phyloP scores from a whole-genome alignment of 345 rosid genomes.

The Murraya paniculata region DNA sequence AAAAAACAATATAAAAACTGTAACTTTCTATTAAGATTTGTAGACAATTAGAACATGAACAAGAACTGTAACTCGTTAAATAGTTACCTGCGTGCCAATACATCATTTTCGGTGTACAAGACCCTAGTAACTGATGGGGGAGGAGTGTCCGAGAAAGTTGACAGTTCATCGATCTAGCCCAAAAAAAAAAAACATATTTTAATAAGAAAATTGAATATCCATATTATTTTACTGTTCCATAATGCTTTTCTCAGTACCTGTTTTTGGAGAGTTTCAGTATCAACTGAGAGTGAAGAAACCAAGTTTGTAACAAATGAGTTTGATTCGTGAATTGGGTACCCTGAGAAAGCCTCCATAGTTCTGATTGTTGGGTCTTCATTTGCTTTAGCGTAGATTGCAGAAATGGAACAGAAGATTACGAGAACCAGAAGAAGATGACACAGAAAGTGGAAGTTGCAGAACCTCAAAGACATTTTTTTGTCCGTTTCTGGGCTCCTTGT shows the following conservation, averaged over 20 bases:
- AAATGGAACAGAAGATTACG: slow-evolving; percentile 11
- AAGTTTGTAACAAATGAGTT: slow-evolving; percentile 25
- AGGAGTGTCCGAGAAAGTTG: slow-evolving; percentile 79
- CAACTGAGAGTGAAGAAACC: slow-evolving; percentile 56
- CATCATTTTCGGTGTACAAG: slow-evolving; percentile 76
- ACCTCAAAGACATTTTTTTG: slow-evolving; percentile 24
- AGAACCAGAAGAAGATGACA: slow-evolving; percentile 19
- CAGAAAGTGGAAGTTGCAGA: slow-evolving; percentile 5
- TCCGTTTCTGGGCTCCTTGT: background rate
- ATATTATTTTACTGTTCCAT: background rate
- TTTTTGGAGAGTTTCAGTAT: slow-evolving; percentile 49
- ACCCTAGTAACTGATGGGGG: slow-evolving; percentile 88
- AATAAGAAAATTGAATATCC: background rate
- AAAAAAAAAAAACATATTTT: background rate
- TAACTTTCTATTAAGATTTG: background rate
- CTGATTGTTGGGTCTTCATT: slow-evolving; percentile 52
- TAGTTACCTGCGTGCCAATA: slow-evolving; percentile 70
- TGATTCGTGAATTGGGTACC: slow-evolving; percentile 66
- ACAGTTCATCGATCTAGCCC: slow-evolving; percentile 74
- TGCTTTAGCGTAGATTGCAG: slow-evolving; percentile 36
- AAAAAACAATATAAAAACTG: background rate
- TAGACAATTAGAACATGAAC: background rate
- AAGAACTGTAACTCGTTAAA: background rate
- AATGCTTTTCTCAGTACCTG: slow-evolving; percentile 43
- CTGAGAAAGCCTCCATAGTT: slow-evolving; percentile 89